Base-by-base conservation (phyloP, 2,329 filamentous ascomycete species). In the Blumeriella jaapii region DNA sequence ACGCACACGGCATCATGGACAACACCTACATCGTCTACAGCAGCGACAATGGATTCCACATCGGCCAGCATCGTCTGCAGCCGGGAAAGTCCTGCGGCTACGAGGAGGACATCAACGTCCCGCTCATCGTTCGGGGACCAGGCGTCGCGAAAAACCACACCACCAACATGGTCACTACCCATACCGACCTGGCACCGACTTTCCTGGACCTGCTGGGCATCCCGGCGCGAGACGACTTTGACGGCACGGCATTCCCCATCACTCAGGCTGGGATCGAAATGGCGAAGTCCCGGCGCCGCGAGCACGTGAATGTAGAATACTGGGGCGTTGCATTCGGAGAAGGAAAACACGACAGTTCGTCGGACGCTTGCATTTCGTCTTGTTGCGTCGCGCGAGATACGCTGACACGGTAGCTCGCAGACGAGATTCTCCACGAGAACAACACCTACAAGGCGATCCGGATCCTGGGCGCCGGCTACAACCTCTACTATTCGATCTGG, bases 401-500 rank as follows among this genome's bases (percentile, higher is more conserved):
- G 14, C 15, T 19, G 8, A 27, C 16, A n/a, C n/a, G n/a, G n/a
- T 19, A 18, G 11, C n/a, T 11, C n/a, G 5, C 3, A 35, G 27
- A 29, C 17, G 33, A 29, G 11, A 25, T 29, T 11, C 33, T 35
- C 6, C 33, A 35, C 15, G 26, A 20, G n/a, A 63, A 63, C 41
- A 68, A 67, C 41, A 67, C 63, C 0, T 68, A 67, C 52, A 68
- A 68, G 42, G 58, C 52, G 0, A 36, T 68, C 1, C 55, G 65
- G 10, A 42, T 68, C 1, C 50, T 64, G 10, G 54, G 59, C 0
- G 41, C 60, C 1, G 55, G 57, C 2, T 80, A 79, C 47, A 70
- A 67, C 46, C 51, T 80, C 4, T 71, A 74, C 41, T 82, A 82
- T 47, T 67, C 72, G 0, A 71, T 79, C 0, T 82, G 75, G 74